These are phyloP conservation scores for Drosera spatulata DNA, from an alignment of 179 eudicot species.

Conservation along the genomic window DNA sequence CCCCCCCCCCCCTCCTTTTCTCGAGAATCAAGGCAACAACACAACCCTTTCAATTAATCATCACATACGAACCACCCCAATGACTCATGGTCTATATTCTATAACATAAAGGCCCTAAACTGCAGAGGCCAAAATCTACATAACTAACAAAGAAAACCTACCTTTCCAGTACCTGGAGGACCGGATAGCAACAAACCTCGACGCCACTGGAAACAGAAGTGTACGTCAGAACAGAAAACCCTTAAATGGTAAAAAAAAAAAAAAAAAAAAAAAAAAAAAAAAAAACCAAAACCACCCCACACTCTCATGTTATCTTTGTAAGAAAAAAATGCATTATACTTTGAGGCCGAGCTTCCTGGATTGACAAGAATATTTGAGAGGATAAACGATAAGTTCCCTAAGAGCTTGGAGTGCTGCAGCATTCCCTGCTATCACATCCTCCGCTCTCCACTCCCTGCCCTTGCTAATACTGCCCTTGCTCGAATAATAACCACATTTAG, in stretches of 20 bases:
- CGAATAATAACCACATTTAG: too few relatives aligned
- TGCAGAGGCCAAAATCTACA: too few relatives aligned
- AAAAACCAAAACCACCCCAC: neutral
- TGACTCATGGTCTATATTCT: too few relatives aligned
- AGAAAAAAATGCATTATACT: conserved; percentile 15
- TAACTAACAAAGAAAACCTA: conserved; percentile 8
- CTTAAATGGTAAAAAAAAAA: neutral
- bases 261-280: neutral
- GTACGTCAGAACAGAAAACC: neutral
- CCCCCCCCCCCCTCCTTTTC: neutral
- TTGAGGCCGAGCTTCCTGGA: conserved; percentile 59
- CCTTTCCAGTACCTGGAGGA: conserved; percentile 98
- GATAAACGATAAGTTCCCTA: conserved; percentile 68
- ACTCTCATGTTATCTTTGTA: neutral
- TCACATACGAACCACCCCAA: too few relatives aligned
- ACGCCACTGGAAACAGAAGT: conserved; percentile 47
- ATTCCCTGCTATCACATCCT: conserved; percentile 76
- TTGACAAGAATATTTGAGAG: conserved; percentile 44
- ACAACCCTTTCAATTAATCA: too few relatives aligned
- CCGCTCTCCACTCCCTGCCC: conserved; percentile 47
- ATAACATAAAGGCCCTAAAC: too few relatives aligned
- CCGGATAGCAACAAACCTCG: conserved; percentile 87
- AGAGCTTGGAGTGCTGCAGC: conserved; percentile 66
- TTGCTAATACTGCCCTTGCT: neutral
- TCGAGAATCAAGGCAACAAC: too few relatives aligned